Base-by-base conservation (phyloP, 192 early-diverging fungal species). In the Phlyctochytrium arcticum region DNA sequence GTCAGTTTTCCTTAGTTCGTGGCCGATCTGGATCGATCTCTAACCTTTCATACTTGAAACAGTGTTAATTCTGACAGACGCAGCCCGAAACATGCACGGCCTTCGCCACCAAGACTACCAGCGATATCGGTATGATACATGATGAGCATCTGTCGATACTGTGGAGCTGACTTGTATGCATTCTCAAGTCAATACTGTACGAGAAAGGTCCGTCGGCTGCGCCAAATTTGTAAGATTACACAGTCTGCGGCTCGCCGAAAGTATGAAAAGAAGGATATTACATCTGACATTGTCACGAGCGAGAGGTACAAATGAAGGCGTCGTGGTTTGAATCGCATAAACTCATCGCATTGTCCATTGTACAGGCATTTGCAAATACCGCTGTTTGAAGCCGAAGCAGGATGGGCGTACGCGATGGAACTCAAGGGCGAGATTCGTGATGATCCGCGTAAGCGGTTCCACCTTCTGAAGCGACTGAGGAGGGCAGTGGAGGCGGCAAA, bases 391-490 rank as follows among this genome's bases (percentile, higher is more conserved):
- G 75, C 86, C 0, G 91, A 93, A 62, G 79, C 90, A 19, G 76
- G 77, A 15, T 93, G 88, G 89, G 77, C 80, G 39, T 89, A 89
- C 54, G 85, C 84, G 21, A 91, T 90, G 89, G 85, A 92, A 62
- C 69, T 90, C 37, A 89, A 89, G 57, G 68, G 60, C 1, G 81
- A 87, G 32, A 72, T 77, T 21, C 64, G 69, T 37, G 79, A 80
- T 33, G 85, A 90, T 34, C 80, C 83, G 17, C 78, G 88, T 15
- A 89, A 89, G 63, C 78, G 75, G 48, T 75, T 78, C 64, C 89
- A 91, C 67, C 64, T 84, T 8, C 69, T 89, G 44, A 80, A 79
- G 48, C 63, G 79, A 24, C 68, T 92, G 53, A 83, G 81, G 62
- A 77, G 79, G 56, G 89, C 89, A 15, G 75, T 72, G 29, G 74